phyloP scores from a whole-genome alignment of 176 grass and related monocot genomes.

The Oryza longistaminata region DNA sequence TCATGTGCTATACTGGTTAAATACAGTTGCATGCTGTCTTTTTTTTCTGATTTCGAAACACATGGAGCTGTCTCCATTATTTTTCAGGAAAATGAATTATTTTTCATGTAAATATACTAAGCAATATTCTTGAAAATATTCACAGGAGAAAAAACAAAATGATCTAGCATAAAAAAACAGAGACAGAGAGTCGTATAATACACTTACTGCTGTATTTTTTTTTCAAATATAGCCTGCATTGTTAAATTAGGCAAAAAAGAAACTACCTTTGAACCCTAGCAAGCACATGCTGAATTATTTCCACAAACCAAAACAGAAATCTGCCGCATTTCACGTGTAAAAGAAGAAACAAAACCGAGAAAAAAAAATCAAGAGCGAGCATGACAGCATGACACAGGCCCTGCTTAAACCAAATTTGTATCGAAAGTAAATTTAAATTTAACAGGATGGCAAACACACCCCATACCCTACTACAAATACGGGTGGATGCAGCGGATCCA shows the following conservation, averaged over 20 bases:
- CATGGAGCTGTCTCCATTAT: neutral
- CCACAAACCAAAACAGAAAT: neutral
- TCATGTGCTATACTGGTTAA: neutral
- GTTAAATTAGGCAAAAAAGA: neutral
- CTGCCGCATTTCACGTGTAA: neutral
- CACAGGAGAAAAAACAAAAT: neutral
- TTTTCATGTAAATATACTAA: neutral
- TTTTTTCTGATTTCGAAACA: neutral
- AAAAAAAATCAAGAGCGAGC: neutral
- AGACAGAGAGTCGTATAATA: neutral
- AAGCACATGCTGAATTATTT: neutral
- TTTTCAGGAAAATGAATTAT: neutral
- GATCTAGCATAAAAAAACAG: neutral
- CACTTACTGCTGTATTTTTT: neutral
- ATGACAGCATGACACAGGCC: neutral
- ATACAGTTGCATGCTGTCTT: neutral
- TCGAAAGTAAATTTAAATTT: neutral
- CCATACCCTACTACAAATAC: neutral
- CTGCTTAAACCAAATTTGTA: neutral
- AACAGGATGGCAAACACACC: neutral
- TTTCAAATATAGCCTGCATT: neutral
- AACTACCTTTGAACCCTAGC: neutral
- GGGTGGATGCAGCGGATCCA: constrained; percentile 36
- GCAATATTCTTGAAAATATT: neutral
- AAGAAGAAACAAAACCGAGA: too few relatives aligned